Percentiles rank a stretch among this genome's conserved stretches.
These are phyloP conservation scores for Apophysomyces trapeziformis DNA, from an alignment of 371 early-diverging fungal species.

Conservation along the genomic window DNA sequence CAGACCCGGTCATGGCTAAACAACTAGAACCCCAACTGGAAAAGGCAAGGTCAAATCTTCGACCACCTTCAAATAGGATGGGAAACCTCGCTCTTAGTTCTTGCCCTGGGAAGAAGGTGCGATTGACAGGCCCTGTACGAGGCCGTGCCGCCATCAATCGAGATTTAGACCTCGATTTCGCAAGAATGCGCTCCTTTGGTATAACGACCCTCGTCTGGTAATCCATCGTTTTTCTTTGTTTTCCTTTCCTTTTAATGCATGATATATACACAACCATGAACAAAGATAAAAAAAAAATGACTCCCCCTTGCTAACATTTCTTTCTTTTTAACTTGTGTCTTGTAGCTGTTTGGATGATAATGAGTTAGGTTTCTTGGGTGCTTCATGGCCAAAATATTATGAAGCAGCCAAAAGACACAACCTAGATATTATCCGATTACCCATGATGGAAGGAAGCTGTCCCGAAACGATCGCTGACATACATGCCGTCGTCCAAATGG, in stretches of 20 bases:
- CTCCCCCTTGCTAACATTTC: background rate
- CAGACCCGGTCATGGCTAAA: slow-evolving; percentile 32
- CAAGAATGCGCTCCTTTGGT: slow-evolving; percentile 60
- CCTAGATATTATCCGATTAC: slow-evolving; percentile 61
- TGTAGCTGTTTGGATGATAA: slow-evolving; percentile 73
- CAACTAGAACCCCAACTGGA: slow-evolving; percentile 12
- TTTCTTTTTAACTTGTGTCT: slow-evolving; percentile 5
- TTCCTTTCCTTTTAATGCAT: background rate
- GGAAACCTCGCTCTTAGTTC: slow-evolving; percentile 77
- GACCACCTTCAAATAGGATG: slow-evolving; percentile 21
- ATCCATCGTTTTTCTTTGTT: background rate
- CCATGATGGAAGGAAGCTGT: slow-evolving; percentile 78
- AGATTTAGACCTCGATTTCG: slow-evolving; percentile 75
- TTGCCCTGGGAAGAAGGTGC: slow-evolving; percentile 86
- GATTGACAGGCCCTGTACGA: slow-evolving; percentile 76
- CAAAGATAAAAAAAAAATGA: no score
- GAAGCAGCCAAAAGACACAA: slow-evolving; percentile 60
- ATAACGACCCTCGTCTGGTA: slow-evolving; percentile 72
- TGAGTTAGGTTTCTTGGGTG: slow-evolving; percentile 74
- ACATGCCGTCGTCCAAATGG: slow-evolving; percentile 54
- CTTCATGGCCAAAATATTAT: slow-evolving; percentile 67
- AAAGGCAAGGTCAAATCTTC: slow-evolving; percentile 15
- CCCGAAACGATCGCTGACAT: slow-evolving; percentile 69
- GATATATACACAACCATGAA: background rate
- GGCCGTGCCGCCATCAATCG: slow-evolving; percentile 78